Conservation (phyloP, 2,329 filamentous ascomycete species). For the Xylariaceae sp. region DNA sequence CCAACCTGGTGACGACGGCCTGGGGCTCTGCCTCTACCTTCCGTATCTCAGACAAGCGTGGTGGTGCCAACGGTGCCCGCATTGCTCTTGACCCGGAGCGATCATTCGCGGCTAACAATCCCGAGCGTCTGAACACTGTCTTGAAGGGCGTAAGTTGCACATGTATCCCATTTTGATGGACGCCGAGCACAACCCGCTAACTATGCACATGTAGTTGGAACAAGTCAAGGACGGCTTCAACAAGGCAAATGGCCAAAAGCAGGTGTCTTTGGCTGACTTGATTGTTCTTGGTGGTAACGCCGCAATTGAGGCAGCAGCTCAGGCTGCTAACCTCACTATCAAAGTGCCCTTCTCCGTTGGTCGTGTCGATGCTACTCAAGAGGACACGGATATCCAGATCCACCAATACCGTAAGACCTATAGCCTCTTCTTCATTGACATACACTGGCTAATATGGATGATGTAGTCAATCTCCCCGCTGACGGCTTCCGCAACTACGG, state of each 20-base stretch:
- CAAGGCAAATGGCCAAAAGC: conserved; percentile 53
- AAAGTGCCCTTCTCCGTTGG: conserved; percentile 67
- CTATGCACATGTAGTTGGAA: conserved; percentile 39
- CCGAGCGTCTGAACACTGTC: conserved; percentile 56
- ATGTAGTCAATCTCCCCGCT: conserved; percentile 53
- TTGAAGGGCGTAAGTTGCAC: conserved; percentile 37
- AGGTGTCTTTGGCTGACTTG: conserved; percentile 68
- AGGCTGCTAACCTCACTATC: conserved; percentile 41
- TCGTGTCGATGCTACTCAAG: conserved; percentile 63
- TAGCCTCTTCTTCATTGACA: background rate
- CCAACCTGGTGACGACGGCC: conserved; percentile 58
- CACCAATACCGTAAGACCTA: conserved; percentile 43
- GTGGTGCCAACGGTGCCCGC: conserved; percentile 72
- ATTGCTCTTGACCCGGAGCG: conserved; percentile 70
- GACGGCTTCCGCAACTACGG: conserved; percentile 80
- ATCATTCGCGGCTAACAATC: conserved; percentile 70
- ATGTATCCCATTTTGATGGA: background rate
- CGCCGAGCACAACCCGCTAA: background rate
- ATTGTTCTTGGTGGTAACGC: conserved; percentile 69
- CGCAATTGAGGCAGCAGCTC: conserved; percentile 65
- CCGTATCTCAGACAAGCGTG: conserved; percentile 72
- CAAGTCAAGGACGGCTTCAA: conserved; percentile 62
- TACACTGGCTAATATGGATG: background rate
- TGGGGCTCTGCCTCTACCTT: conserved; percentile 67
- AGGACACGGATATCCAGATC: conserved; percentile 62